phyloP scores from a whole-genome alignment of 75 land plant species.

The Pseudotsuga menziesii region DNA sequence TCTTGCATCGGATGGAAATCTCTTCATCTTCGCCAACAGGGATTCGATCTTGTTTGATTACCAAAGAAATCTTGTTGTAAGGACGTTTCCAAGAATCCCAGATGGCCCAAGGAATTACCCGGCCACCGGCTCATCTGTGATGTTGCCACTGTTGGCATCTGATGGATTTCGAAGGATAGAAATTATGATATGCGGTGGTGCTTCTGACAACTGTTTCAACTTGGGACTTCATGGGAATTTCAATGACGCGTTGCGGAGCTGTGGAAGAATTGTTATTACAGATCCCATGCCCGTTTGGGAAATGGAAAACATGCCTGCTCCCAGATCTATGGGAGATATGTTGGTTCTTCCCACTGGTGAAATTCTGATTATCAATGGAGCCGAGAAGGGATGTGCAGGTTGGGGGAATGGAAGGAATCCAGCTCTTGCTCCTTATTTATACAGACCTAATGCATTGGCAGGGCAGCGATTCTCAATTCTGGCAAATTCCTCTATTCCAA shows the following conservation, averaged over 20 bases:
- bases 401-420: constrained; percentile 26
- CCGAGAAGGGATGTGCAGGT: constrained; percentile 39
- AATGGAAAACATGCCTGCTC: constrained; percentile 53
- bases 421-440: constrained; percentile 25
- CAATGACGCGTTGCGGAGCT: constrained; percentile 20
- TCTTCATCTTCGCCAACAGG: constrained; percentile 47
- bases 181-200: constrained; percentile 72
- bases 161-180: constrained; percentile 20
- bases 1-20: constrained; percentile 27
- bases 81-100: constrained; percentile 29
- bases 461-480: constrained; percentile 14
- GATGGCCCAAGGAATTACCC: constrained; percentile 36
- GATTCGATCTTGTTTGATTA: constrained; percentile 40
- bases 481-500: constrained; percentile 18
- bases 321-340: constrained; percentile 51
- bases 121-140: constrained; percentile 20
- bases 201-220: constrained; percentile 32
- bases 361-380: constrained; percentile 55
- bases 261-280: constrained; percentile 51
- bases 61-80: constrained; percentile 18
- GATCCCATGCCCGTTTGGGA: constrained; percentile 28
- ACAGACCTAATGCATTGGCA: constrained; percentile 5
- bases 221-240: background rate
- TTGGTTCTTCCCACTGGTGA: constrained; percentile 46
- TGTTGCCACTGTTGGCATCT: constrained; percentile 23